A percentile compares a stretch with the other conserved stretches of the same genome.
These are phyloP conservation scores for Sergeia podlipaevii DNA, from an alignment of 208 protist genomes.

Conservation along the genomic window DNA sequence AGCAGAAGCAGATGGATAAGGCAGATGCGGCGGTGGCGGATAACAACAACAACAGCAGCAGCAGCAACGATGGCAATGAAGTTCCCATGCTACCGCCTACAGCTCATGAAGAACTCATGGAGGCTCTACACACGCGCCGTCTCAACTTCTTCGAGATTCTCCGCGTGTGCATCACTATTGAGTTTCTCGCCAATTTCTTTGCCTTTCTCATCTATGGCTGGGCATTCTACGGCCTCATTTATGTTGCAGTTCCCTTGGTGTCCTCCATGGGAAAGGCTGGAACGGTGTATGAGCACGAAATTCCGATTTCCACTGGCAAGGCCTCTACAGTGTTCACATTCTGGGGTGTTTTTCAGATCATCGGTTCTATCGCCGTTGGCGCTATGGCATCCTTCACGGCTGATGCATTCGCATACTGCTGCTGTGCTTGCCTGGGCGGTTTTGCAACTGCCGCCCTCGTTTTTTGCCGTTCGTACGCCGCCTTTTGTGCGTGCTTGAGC, in stretches of 20 bases:
- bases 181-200: constrained; percentile 73
- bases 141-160: constrained; percentile 39
- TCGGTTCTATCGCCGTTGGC: constrained; percentile 63
- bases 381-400: constrained; percentile 45
- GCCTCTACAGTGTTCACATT: constrained; percentile 75
- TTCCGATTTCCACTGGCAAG: constrained; percentile 42
- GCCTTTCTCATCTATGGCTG: constrained; percentile 76
- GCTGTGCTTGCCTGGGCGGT: constrained; percentile 43
- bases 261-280: constrained; percentile 66
- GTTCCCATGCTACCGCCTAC: background rate
- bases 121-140: constrained; percentile 43
- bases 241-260: constrained; percentile 64
- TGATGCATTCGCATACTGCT: constrained; percentile 57
- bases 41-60: background rate
- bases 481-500: constrained; percentile 47
- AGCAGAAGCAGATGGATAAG: no score
- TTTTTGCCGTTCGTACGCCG: constrained; percentile 65
- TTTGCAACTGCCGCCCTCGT: constrained; percentile 33
- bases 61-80: background rate
- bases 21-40: constrained; percentile 20
- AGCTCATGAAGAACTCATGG: constrained; percentile 21
- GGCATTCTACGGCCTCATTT: constrained; percentile 82
- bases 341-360: constrained; percentile 70
- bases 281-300: constrained; percentile 59
- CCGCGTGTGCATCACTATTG: constrained; percentile 35